phyloP scores from a whole-genome alignment of 257 asterid genomes.

The Solanum rostratum region DNA sequence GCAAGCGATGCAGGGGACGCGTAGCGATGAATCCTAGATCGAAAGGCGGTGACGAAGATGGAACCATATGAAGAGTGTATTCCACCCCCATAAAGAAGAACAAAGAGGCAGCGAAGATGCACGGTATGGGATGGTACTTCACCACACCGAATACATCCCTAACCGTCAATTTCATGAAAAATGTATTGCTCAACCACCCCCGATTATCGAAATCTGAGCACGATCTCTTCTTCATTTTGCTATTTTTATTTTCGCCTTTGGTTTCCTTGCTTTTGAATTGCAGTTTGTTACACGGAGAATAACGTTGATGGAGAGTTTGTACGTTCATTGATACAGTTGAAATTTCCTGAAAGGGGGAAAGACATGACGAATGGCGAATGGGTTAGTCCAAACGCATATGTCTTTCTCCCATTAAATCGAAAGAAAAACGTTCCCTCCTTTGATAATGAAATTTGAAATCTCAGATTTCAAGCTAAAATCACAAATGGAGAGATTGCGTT shows the following conservation, averaged over 20 bases:
- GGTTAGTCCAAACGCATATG: not conserved
- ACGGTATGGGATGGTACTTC: constrained; percentile 49
- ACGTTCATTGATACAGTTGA: constrained; percentile 28
- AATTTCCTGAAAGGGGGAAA: not conserved
- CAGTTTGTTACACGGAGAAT: constrained; percentile 10
- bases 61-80: constrained; percentile 54
- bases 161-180: constrained; percentile 19
- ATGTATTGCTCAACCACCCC: constrained; percentile 7
- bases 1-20: constrained; percentile 31
- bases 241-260: not conserved
- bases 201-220: not conserved
- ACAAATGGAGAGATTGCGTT: not conserved
- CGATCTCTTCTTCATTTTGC: not conserved
- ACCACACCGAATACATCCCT: constrained; percentile 25
- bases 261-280: not conserved
- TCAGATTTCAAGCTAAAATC: not conserved
- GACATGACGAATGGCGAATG: not conserved
- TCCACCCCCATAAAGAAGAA: constrained; percentile 59
- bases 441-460: not conserved
- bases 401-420: not conserved
- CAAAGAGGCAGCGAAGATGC: constrained; percentile 33
- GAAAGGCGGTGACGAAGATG: constrained; percentile 42
- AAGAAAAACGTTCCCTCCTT: not conserved
- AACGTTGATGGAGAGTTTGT: constrained; percentile 23
- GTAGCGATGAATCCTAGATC: constrained; percentile 69